Evolutionary conservation across 2,329 filamentous ascomycete species (phyloP).

Genomic region (Trematosphaeria pertusa): DNA sequence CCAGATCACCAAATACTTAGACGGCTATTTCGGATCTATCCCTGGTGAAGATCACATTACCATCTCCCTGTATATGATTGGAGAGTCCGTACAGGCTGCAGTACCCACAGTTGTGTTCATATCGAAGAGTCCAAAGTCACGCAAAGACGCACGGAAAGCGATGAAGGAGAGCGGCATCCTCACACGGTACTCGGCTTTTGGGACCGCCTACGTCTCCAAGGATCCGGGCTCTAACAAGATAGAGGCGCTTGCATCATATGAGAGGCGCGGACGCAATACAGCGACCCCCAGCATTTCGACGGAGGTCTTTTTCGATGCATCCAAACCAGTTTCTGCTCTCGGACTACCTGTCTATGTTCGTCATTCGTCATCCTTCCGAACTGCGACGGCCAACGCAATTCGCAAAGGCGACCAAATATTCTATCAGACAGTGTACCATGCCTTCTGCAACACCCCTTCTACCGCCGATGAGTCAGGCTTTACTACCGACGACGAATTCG

Average conservation of each 20-base stretch:
- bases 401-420: background rate
- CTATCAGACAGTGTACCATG: background rate
- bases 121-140: background rate
- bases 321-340: background rate
- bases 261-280: background rate
- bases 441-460: background rate
- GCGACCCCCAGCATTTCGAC: background rate
- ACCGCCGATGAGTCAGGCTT: no score
- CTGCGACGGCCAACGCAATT: conserved; percentile 4
- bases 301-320: background rate
- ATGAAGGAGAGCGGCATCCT: conserved; percentile 4
- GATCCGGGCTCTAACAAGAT: conserved; percentile 13
- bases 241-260: conserved; percentile 4
- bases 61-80: conserved; percentile 6
- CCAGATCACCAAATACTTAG: background rate
- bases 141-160: conserved; percentile 3
- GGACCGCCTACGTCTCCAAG: conserved; percentile 2
- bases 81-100: background rate
- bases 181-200: background rate
- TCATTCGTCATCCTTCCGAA: background rate
- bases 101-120: conserved; percentile 4
- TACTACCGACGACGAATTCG: background rate
- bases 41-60: conserved; percentile 2
- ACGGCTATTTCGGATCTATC: background rate
- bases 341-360: background rate